phyloP scores from a whole-genome alignment of 2,329 filamentous ascomycete genomes.

The Hirsutella thompsonii region DNA sequence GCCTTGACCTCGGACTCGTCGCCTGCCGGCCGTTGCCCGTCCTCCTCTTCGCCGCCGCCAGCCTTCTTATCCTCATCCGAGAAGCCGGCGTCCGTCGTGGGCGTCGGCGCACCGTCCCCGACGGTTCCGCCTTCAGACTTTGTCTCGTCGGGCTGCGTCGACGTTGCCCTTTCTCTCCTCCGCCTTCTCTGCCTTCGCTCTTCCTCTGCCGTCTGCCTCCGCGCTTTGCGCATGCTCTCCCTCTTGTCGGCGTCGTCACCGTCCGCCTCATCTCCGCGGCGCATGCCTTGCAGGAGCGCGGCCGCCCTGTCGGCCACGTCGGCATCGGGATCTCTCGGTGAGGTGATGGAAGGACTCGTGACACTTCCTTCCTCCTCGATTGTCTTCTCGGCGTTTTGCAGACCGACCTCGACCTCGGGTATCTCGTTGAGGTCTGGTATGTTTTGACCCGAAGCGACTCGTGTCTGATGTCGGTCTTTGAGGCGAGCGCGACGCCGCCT shows the following conservation, averaged over 20 bases:
- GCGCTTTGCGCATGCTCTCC: conserved; percentile 45
- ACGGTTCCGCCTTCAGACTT: conserved; percentile 11
- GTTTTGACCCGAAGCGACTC: conserved; percentile 78
- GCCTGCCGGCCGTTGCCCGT: background rate
- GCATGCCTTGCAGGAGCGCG: conserved; percentile 70
- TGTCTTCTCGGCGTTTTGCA: conserved; percentile 19
- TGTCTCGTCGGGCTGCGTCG: conserved; percentile 17
- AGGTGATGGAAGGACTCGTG: conserved; percentile 35
- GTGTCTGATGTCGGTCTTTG: conserved; percentile 82
- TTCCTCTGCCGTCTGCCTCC: conserved; percentile 65
- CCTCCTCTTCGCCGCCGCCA: conserved; percentile 4
- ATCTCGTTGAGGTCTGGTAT: conserved; percentile 59
- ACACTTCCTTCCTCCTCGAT: conserved; percentile 36
- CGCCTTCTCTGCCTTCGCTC: conserved; percentile 57
- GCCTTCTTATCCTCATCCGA: conserved; percentile 5
- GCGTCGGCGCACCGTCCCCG: conserved; percentile 4
- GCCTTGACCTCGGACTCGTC: conserved; percentile 6
- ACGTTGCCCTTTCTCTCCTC: conserved; percentile 46
- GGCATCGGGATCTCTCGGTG: conserved; percentile 39
- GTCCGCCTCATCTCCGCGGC: conserved; percentile 49
- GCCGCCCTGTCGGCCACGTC: conserved; percentile 81
- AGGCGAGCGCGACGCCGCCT: conserved; percentile 74
- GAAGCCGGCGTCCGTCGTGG: conserved; percentile 4
- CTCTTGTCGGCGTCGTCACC: conserved; percentile 38
- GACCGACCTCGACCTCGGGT: conserved; percentile 36